Evolutionary conservation across 345 rosid genomes (phyloP).

Genomic region (Camelina sativa): DNA sequence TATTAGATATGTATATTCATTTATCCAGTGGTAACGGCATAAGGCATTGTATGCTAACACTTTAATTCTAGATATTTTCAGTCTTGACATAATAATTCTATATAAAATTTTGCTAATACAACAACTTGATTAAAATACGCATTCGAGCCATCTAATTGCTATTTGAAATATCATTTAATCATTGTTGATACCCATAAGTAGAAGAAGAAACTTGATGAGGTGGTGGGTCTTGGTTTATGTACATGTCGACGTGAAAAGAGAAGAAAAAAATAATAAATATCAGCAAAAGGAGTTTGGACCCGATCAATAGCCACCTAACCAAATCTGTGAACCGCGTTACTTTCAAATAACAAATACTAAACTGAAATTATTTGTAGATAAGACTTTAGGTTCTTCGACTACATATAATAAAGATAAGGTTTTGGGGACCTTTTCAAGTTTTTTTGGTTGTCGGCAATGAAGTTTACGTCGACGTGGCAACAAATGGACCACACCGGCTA

Average conservation of each 20-base stretch:
- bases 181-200: not conserved
- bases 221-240: slow-evolving; percentile 1
- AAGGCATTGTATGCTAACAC: not conserved
- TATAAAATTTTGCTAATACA: not conserved
- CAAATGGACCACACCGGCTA: not conserved
- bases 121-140: not conserved
- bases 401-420: slow-evolving; percentile 19
- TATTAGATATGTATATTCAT: not conserved
- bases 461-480: slow-evolving; percentile 16
- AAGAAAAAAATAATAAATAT: not conserved
- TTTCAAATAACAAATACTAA: not conserved
- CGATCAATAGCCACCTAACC: slow-evolving; percentile 7
- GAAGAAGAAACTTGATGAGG: not conserved
- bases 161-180: not conserved
- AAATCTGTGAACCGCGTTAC: slow-evolving; percentile 17
- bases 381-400: not conserved
- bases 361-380: slow-evolving; percentile 1
- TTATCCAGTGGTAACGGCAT: not conserved
- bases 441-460: slow-evolving; percentile 10
- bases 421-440: not conserved
- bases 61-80: not conserved
- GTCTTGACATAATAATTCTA: not conserved
- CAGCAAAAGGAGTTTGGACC: not conserved
- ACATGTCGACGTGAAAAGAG: slow-evolving; percentile 19
- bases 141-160: not conserved